Conservation (phyloP, 2,329 filamentous ascomycete genomes). For the Colletotrichum sp. region DNA sequence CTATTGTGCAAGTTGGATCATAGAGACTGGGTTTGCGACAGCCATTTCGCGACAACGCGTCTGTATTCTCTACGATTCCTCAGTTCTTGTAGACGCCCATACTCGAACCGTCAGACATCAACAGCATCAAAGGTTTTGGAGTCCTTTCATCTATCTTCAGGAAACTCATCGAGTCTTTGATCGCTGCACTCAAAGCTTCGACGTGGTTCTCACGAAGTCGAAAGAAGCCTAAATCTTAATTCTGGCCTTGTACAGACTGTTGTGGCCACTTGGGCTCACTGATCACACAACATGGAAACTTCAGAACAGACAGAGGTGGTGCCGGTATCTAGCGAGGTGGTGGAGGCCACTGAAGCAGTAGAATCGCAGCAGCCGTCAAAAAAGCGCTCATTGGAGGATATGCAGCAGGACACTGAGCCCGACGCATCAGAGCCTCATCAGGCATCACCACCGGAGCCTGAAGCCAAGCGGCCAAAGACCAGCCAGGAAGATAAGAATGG, state of each 20-base stretch:
- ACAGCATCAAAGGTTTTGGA: neutral
- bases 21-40: neutral
- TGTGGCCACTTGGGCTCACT: neutral
- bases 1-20: neutral
- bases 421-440: neutral
- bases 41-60: neutral
- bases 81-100: neutral
- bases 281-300: constrained; percentile 4
- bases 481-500: neutral
- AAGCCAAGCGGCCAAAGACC: constrained; percentile 25
- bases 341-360: neutral
- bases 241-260: neutral
- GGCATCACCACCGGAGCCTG: constrained; percentile 9
- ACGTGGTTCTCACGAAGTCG: neutral
- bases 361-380: constrained; percentile 18
- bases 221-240: neutral
- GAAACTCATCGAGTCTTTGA: neutral
- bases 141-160: neutral
- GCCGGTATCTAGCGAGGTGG: neutral
- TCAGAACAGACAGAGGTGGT: neutral
- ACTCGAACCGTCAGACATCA: neutral
- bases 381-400: constrained; percentile 33
- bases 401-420: constrained; percentile 1
- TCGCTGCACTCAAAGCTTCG: too few species aligned
- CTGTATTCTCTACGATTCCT: neutral